These are phyloP conservation scores for Microsporum ferrugineum DNA, from an alignment of 2,329 filamentous ascomycete species.

Conservation along the genomic window DNA sequence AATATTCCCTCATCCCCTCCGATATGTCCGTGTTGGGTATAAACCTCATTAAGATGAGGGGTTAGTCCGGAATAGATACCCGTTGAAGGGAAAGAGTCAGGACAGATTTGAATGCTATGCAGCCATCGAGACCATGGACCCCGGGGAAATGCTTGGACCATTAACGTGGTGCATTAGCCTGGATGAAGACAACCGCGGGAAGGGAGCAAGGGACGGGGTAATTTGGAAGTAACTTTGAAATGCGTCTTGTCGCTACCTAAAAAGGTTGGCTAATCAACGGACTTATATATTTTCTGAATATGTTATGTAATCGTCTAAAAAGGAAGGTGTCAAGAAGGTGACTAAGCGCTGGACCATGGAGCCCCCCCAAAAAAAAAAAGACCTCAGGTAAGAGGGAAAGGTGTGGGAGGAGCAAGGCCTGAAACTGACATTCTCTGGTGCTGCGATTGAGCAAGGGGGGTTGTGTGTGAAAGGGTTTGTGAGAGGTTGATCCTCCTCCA, in stretches of 20 bases:
- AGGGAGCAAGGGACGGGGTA: not conserved
- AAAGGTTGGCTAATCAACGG: not conserved
- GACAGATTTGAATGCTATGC: not conserved
- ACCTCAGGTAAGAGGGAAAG: no score
- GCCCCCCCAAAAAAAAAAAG: no score
- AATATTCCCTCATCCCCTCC: not conserved
- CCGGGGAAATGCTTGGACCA: not conserved
- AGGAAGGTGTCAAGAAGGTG: not conserved
- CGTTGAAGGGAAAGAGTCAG: not conserved
- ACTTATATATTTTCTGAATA: not conserved
- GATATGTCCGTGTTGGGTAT: not conserved
- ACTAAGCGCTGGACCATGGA: not conserved
- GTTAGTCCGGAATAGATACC: not conserved
- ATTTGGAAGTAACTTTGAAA: not conserved
- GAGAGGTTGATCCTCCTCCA: not conserved
- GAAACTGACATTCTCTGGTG: no score
- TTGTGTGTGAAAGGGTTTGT: no score
- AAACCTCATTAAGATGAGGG: not conserved
- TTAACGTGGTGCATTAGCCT: not conserved
- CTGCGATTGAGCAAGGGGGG: no score
- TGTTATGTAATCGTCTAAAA: not conserved
- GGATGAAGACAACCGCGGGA: not conserved
- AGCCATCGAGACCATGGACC: not conserved
- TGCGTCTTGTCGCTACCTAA: not conserved
- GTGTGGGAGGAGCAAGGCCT: no score